A percentile compares a stretch with the other conserved stretches of the same genome.
Conservation (phyloP, 768 basidiomycete species). For the Phlegmacium glaucopus region DNA sequence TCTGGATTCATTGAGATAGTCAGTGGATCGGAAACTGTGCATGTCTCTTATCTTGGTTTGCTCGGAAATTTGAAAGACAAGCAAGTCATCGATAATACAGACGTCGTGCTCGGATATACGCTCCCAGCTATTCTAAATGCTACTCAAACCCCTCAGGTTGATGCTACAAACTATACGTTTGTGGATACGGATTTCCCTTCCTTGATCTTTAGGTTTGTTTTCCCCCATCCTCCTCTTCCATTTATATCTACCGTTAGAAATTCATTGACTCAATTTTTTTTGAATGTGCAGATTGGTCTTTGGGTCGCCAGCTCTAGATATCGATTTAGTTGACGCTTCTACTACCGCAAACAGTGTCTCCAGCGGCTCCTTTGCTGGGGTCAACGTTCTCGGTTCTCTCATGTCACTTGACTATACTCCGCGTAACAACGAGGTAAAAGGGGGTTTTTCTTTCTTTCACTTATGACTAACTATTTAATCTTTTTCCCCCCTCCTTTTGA, state of each 20-base stretch:
- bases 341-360: slow-evolving; percentile 18
- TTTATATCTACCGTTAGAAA: neutral
- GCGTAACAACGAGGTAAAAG: slow-evolving; percentile 40
- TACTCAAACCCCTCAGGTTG: slow-evolving; percentile 34
- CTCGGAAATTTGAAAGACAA: slow-evolving; percentile 39
- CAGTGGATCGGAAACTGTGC: slow-evolving; percentile 30
- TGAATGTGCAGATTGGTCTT: slow-evolving; percentile 33
- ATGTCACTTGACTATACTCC: slow-evolving; percentile 40
- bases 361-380: slow-evolving; percentile 32
- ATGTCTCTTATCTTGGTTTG: slow-evolving; percentile 45
- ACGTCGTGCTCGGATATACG: slow-evolving; percentile 38
- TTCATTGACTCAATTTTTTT: neutral
- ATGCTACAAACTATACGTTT: slow-evolving; percentile 45
- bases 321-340: slow-evolving; percentile 45
- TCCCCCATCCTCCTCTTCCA: too few relatives aligned
- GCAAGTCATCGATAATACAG: slow-evolving; percentile 49
- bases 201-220: slow-evolving; percentile 30
- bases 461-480: slow-evolving; percentile 4
- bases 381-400: slow-evolving; percentile 41
- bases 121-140: slow-evolving; percentile 41
- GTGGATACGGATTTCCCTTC: slow-evolving; percentile 36
- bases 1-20: slow-evolving; percentile 53
- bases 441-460: slow-evolving; percentile 2
- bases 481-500: too few relatives aligned
- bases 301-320: slow-evolving; percentile 41